Evolutionary conservation across 495 filamentous ascomycete genomes (phyloP).

Genomic region (Penicillium egyptiacum): DNA sequence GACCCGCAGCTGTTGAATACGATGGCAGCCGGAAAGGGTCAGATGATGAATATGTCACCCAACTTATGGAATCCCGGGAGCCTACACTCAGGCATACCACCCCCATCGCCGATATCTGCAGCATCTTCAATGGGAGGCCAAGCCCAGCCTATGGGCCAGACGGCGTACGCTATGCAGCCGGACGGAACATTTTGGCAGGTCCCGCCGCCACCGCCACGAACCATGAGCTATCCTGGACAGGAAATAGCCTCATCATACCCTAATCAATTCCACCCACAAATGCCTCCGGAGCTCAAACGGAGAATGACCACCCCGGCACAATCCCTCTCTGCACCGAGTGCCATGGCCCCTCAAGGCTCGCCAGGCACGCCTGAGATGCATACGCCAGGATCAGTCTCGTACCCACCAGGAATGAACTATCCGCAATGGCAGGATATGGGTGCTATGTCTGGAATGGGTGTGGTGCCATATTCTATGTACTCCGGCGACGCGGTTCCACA

Average conservation of each 20-base stretch:
- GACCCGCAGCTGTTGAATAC: slow-evolving; percentile 41
- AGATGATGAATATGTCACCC: slow-evolving; percentile 42
- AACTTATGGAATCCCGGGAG: slow-evolving; percentile 33
- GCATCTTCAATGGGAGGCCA: slow-evolving; percentile 39
- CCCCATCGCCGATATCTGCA: slow-evolving; percentile 33
- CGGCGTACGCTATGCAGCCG: slow-evolving; percentile 38
- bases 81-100: slow-evolving; percentile 29
- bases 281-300: slow-evolving; percentile 42
- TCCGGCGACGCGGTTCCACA: slow-evolving; percentile 32
- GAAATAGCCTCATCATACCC: slow-evolving; percentile 36
- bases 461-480: slow-evolving; percentile 45
- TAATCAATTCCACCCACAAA: slow-evolving; percentile 33
- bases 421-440: slow-evolving; percentile 41
- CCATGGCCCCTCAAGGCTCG: slow-evolving; percentile 29
- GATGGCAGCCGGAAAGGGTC: slow-evolving; percentile 35
- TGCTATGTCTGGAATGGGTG: slow-evolving; percentile 35
- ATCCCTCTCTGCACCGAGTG: slow-evolving; percentile 20
- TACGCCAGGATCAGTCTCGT: slow-evolving; percentile 34
- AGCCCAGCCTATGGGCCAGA: slow-evolving; percentile 32
- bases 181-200: slow-evolving; percentile 46
- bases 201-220: slow-evolving; percentile 32
- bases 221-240: slow-evolving; percentile 44
- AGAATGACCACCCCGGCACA: slow-evolving; percentile 48
- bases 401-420: slow-evolving; percentile 39
- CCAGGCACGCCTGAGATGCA: slow-evolving; percentile 34